Evolutionary conservation across 176 grass and related monocot genomes (phyloP).

Genomic region (Canna indica): DNA sequence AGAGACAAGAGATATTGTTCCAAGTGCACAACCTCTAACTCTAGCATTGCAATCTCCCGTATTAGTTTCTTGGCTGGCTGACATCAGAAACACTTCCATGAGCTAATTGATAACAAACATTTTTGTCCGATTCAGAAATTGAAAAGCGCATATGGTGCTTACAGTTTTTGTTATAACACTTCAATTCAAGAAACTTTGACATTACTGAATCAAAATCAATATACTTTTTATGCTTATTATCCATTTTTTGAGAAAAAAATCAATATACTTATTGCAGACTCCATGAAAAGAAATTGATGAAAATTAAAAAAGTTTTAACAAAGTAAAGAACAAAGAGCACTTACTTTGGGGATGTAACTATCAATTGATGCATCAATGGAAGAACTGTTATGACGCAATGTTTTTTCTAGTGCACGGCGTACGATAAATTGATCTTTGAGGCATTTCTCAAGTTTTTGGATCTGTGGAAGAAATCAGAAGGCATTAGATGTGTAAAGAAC

Average conservation of each 20-base stretch:
- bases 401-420: slow-evolving; percentile 59
- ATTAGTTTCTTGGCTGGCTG: slow-evolving; percentile 75
- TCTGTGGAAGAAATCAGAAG: slow-evolving; percentile 30
- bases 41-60: slow-evolving; percentile 79
- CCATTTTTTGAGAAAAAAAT: too few species aligned
- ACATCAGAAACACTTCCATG: slow-evolving; percentile 11
- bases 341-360: slow-evolving; percentile 60
- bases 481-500: neutral
- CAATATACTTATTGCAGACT: too few species aligned
- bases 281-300: neutral
- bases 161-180: too few species aligned
- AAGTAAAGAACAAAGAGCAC: neutral
- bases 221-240: too few species aligned
- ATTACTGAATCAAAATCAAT: too few species aligned
- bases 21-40: slow-evolving; percentile 92
- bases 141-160: too few species aligned
- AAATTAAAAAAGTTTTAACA: neutral
- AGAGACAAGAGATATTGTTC: slow-evolving; percentile 73
- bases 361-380: slow-evolving; percentile 29
- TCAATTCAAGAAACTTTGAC: too few species aligned
- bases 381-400: slow-evolving; percentile 47
- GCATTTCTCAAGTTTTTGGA: slow-evolving; percentile 69
- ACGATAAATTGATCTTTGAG: slow-evolving; percentile 69
- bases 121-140: too few species aligned
- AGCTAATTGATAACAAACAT: slow-evolving; percentile 10